Evolutionary conservation across 768 basidiomycete species (phyloP).

Genomic region (Cystofilobasidium capitatum): DNA sequence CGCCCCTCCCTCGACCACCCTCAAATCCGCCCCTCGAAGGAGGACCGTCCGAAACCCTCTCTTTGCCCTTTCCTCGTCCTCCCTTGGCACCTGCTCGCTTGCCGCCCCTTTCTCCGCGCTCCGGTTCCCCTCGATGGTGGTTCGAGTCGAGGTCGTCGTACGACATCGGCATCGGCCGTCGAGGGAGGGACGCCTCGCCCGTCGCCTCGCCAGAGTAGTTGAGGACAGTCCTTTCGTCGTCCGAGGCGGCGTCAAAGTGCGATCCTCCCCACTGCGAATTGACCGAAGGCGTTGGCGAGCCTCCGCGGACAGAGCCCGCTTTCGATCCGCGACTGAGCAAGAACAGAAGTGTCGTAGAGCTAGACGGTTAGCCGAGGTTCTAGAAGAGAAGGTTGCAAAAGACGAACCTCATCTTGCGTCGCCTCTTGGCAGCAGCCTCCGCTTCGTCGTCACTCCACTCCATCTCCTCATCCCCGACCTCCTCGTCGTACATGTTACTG

Average conservation of each 20-base stretch:
- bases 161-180: constrained; percentile 13
- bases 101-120: not conserved
- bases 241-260: constrained; percentile 22
- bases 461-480: constrained; percentile 23
- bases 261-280: constrained; percentile 6
- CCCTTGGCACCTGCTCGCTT: constrained; percentile 3
- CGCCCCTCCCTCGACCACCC: constrained; percentile 3
- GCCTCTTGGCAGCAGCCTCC: constrained; percentile 21
- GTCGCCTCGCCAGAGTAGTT: constrained; percentile 14
- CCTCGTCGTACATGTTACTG: constrained; percentile 25
- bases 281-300: constrained; percentile 14
- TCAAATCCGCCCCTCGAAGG: not conserved
- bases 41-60: not conserved
- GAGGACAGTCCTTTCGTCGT: constrained; percentile 19
- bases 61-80: not conserved
- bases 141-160: constrained; percentile 20
- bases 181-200: not conserved
- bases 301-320: constrained; percentile 7
- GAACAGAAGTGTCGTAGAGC: not conserved
- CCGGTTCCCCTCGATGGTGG: not conserved
- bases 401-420: constrained; percentile 16
- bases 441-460: constrained; percentile 25
- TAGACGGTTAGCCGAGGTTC: no score
- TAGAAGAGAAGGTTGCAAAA: no score
- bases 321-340: constrained; percentile 4